Conservation (phyloP, 202 grass and related monocot genomes). For the Setaria viridis region DNA sequence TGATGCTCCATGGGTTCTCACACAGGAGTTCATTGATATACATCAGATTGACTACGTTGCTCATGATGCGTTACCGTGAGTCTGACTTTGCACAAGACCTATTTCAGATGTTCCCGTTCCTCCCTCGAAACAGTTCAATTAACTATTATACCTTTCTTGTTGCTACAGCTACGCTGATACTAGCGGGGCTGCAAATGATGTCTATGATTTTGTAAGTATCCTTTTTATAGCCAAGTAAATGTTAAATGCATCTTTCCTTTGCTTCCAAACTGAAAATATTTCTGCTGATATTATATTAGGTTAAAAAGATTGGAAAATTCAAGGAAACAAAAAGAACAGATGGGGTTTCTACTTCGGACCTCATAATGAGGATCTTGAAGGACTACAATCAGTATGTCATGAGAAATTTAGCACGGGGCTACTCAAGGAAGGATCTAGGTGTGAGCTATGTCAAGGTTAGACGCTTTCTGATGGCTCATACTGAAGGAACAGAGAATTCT, state of each 20-base stretch:
- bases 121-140: constrained; percentile 23
- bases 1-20: constrained; percentile 98
- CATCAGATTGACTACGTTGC: constrained; percentile 91
- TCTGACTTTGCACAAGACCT: constrained; percentile 11
- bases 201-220: constrained; percentile 90
- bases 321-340: constrained; percentile 93
- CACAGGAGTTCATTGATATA: constrained; percentile 89
- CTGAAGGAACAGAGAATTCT: background rate
- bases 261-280: constrained; percentile 30
- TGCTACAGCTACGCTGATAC: constrained; percentile 86
- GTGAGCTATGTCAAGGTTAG: constrained; percentile 99
- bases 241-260: background rate
- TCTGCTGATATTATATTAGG: constrained; percentile 48
- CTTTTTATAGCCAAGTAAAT: background rate
- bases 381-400: constrained; percentile 99
- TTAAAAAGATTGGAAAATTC: constrained; percentile 94
- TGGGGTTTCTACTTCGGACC: constrained; percentile 93
- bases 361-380: constrained; percentile 99
- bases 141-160: background rate
- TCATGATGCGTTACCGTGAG: constrained; percentile 94
- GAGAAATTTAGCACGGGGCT: constrained; percentile 95
- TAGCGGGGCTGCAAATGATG: constrained; percentile 84
- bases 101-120: background rate
- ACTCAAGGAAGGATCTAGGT: constrained; percentile 90
- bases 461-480: constrained; percentile 12